These are phyloP conservation scores for Blastobotrys serpentis DNA, from an alignment of 1,139 yeast genomes.

Conservation along the genomic window DNA sequence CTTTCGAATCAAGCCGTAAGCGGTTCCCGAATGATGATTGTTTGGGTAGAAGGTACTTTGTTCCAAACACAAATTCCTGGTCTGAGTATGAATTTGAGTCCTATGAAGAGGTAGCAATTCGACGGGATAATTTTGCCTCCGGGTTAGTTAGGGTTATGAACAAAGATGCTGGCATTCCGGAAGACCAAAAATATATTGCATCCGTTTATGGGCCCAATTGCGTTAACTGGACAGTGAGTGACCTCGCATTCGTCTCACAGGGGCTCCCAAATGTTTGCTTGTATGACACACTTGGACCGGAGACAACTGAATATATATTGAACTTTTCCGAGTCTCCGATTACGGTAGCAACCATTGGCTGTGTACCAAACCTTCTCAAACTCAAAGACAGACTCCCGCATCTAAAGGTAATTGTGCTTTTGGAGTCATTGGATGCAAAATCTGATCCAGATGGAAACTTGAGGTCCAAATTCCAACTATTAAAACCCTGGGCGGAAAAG, in stretches of 20 bases:
- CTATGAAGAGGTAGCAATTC: slow-evolving; percentile 43
- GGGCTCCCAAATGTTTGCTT: slow-evolving; percentile 56
- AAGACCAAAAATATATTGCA: slow-evolving; percentile 46
- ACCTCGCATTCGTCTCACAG: slow-evolving; percentile 54
- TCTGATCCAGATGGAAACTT: slow-evolving; percentile 54
- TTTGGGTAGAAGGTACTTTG: slow-evolving; percentile 51
- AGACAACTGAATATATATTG: slow-evolving; percentile 57
- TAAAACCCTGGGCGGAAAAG: slow-evolving; percentile 38
- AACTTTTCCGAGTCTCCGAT: slow-evolving; percentile 57
- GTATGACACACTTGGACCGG: slow-evolving; percentile 64
- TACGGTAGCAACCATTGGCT: slow-evolving; percentile 49
- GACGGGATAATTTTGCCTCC: slow-evolving; percentile 57
- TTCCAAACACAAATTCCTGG: slow-evolving; percentile 47
- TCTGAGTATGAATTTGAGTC: slow-evolving; percentile 49
- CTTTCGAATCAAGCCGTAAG: slow-evolving; percentile 47
- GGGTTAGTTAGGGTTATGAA: slow-evolving; percentile 53
- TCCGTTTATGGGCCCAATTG: slow-evolving; percentile 56
- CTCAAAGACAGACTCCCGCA: slow-evolving; percentile 40
- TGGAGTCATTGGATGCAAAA: slow-evolving; percentile 43
- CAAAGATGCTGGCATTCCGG: slow-evolving; percentile 23
- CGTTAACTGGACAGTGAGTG: slow-evolving; percentile 61
- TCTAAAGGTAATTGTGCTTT: slow-evolving; percentile 49
- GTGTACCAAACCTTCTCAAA: slow-evolving; percentile 45
- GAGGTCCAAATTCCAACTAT: slow-evolving; percentile 31
- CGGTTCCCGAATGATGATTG: slow-evolving; percentile 44